Base-by-base conservation (phyloP, 768 basidiomycete genomes). In the Suillus subalutaceus region DNA sequence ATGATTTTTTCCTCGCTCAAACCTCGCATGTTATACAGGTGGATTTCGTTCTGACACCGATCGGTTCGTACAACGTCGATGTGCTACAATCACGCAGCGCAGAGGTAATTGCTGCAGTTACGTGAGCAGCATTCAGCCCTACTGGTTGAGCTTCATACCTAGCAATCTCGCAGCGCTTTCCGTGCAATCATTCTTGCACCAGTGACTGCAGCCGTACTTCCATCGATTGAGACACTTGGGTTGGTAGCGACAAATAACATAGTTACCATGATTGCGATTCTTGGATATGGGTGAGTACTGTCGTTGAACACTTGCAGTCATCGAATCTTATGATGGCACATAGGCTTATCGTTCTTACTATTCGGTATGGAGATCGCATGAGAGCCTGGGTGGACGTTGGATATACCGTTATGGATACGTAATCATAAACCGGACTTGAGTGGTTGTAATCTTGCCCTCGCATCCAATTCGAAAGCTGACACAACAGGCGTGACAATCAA, bases 11-110 rank as follows among this genome's bases (percentile, higher is more conserved):
- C 40, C 37, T 23, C n/a, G 1, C 5, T 60, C 2, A 38, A n/a
- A 16, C 52, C 4, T 58, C 40, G 1, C 26, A 8, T 58, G 6
- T 38, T 26, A 15, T 6, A 37, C 55, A 88, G 86, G 80, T 85
- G 13, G 86, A 88, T 69, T 70, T 85, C 44, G 83, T 84, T n/a
- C 77, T 88, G 50, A 83, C 82, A 40, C 87, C 88, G 0, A 75
- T 77, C 26, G 78, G 83, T n/a, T 81, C 88, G n/a, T 89, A 88
- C 65, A 74, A 77, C 40, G 83, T 89, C 4, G 88, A 90, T 68
- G 76, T 88, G 20, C 67, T 89, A 71, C 87, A 85, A 56, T 72
- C 79, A 32, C 80, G 82, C 18, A 89, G 89, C 68, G 86, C 88
- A 6, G 88, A 90, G 70, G 79, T 81, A 30, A 80, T 84, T 73